Conservation (phyloP, 2,329 filamentous ascomycete genomes). For the Blastomyces silverae region DNA sequence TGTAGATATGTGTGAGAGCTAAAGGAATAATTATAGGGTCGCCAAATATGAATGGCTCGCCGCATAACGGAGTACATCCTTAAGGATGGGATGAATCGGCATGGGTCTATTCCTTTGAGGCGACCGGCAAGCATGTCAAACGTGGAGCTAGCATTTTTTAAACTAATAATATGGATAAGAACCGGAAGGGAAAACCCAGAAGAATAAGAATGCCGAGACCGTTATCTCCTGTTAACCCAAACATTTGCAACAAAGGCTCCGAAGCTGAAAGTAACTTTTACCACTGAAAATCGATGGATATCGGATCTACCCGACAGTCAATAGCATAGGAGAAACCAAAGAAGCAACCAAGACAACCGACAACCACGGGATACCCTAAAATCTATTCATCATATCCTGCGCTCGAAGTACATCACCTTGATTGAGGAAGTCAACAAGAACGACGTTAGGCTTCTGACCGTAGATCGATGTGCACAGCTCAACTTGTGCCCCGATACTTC, state of each 20-base stretch:
- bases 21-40: not conserved
- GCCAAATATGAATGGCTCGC: not conserved
- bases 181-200: not conserved
- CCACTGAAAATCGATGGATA: not conserved
- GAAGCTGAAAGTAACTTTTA: not conserved
- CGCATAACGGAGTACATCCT: not conserved
- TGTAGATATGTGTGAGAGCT: not conserved
- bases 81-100: not conserved
- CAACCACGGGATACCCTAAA: constrained; percentile 20
- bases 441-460: constrained; percentile 37
- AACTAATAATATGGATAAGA: not conserved
- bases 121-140: not conserved
- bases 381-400: constrained; percentile 37
- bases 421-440: constrained; percentile 44
- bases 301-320: not conserved
- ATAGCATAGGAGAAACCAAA: not conserved
- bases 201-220: not conserved
- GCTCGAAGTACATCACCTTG: constrained; percentile 40
- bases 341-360: not conserved
- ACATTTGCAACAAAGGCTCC: not conserved
- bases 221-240: not conserved
- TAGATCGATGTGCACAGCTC: constrained; percentile 36
- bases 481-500: constrained; percentile 42
- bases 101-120: not conserved
- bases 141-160: not conserved